These are phyloP conservation scores for Xylaria sp. DNA, from an alignment of 495 filamentous ascomycete genomes.

Conservation along the genomic window DNA sequence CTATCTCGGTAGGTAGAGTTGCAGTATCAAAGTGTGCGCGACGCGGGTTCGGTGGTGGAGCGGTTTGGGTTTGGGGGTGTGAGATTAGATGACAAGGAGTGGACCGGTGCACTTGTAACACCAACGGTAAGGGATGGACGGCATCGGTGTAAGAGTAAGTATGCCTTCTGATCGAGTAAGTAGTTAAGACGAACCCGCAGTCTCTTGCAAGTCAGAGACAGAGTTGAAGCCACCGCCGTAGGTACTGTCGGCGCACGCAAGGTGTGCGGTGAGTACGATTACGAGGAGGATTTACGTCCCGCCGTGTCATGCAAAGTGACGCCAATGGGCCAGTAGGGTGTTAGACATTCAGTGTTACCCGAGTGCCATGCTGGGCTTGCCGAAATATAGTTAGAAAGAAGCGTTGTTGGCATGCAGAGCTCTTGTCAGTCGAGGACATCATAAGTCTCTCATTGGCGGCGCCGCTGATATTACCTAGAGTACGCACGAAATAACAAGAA, in stretches of 20 bases:
- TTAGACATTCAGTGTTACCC: neutral
- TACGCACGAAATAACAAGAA: neutral
- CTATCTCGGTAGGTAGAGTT: constrained; percentile 20
- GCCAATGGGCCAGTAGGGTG: constrained; percentile 5
- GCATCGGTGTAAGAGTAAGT: neutral
- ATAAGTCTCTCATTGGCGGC: constrained; percentile 3
- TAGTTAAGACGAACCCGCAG: too few relatives aligned
- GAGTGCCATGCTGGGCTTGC: neutral
- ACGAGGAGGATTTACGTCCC: constrained; percentile 2
- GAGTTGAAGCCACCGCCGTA: neutral
- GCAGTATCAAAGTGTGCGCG: constrained; percentile 10
- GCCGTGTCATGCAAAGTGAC: neutral
- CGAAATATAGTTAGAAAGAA: constrained; percentile 12
- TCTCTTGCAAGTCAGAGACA: neutral
- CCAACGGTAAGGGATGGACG: constrained; percentile 22
- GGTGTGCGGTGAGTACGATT: neutral
- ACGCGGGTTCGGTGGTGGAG: constrained; percentile 11
- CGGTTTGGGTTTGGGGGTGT: constrained; percentile 25
- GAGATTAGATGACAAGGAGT: constrained; percentile 17
- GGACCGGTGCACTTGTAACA: constrained; percentile 7
- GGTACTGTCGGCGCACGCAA: neutral
- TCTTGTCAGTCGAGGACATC: neutral
- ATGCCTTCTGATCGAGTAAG: neutral
- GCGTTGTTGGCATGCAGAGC: constrained; percentile 3
- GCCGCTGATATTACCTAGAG: neutral